Percentiles rank a stretch among this genome's conserved stretches.
phyloP scores from a whole-genome alignment of 352 stramenopile genomes.

The Phytopythium aichiense region DNA sequence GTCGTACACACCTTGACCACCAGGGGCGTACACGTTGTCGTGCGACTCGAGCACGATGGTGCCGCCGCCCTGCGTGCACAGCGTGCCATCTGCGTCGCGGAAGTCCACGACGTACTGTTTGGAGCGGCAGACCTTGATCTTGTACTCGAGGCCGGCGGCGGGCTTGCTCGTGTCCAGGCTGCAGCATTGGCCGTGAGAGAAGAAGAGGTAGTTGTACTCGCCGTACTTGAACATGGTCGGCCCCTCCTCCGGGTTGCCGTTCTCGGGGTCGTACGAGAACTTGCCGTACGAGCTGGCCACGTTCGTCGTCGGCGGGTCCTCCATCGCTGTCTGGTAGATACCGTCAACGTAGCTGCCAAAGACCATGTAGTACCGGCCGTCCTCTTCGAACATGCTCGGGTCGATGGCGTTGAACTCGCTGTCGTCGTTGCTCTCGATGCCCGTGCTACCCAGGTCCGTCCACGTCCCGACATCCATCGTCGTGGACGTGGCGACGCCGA shows the following conservation, averaged over 20 bases:
- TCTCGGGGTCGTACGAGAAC: not conserved
- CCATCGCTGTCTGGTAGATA: conserved; percentile 21
- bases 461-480: conserved; percentile 37
- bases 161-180: conserved; percentile 1
- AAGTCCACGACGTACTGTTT: conserved; percentile 17
- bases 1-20: conserved; percentile 38
- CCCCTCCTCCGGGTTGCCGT: conserved; percentile 12
- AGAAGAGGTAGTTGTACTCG: conserved; percentile 30
- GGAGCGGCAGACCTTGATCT: conserved; percentile 43
- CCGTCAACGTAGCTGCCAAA: conserved; percentile 37
- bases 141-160: conserved; percentile 34
- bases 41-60: conserved; percentile 38
- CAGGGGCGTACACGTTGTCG: conserved; percentile 32
- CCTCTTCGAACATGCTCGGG: conserved; percentile 29
- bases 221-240: conserved; percentile 23
- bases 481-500: conserved; percentile 28
- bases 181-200: conserved; percentile 23
- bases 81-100: conserved; percentile 25
- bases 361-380: conserved; percentile 28
- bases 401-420: conserved; percentile 48
- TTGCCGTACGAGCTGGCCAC: not conserved
- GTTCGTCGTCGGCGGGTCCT: conserved; percentile 7
- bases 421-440: conserved; percentile 16
- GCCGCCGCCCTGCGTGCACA: conserved; percentile 27
- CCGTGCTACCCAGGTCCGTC: conserved; percentile 28